These are phyloP conservation scores for Paramecium caudatum DNA, from an alignment of 73 alveolate genomes.

Conservation along the genomic window DNA sequence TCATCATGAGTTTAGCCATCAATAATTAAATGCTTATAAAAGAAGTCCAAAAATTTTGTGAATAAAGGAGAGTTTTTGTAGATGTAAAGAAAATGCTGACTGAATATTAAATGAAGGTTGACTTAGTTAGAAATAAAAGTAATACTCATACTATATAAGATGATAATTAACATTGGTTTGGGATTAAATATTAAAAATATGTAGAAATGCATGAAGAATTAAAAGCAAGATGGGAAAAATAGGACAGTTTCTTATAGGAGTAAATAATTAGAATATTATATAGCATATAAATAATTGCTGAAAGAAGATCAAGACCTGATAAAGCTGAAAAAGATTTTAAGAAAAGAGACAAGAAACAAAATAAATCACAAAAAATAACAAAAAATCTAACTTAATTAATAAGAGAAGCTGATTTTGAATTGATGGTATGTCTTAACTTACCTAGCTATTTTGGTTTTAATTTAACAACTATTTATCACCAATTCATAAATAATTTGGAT, in stretches of 20 bases:
- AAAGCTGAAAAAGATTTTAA: constrained; percentile 52
- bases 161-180: constrained; percentile 13
- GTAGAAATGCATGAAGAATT: background rate
- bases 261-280: background rate
- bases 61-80: background rate
- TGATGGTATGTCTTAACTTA: constrained; percentile 49
- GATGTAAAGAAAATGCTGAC: constrained; percentile 5
- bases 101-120: background rate
- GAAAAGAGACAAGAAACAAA: constrained; percentile 32
- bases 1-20: too few species aligned
- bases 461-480: constrained; percentile 23
- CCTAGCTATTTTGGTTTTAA: constrained; percentile 50
- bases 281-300: background rate
- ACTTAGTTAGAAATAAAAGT: background rate
- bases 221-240: background rate
- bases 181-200: background rate
- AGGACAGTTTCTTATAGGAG: background rate
- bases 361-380: background rate
- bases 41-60: constrained; percentile 36
- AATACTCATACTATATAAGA: background rate
- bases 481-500: background rate
- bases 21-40: constrained; percentile 9
- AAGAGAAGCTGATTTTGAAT: constrained; percentile 25
- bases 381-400: constrained; percentile 4
- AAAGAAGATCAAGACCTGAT: background rate